Evolutionary conservation across 73 alveolate species (phyloP).

Genomic region (Symbiodinium pilosum): DNA sequence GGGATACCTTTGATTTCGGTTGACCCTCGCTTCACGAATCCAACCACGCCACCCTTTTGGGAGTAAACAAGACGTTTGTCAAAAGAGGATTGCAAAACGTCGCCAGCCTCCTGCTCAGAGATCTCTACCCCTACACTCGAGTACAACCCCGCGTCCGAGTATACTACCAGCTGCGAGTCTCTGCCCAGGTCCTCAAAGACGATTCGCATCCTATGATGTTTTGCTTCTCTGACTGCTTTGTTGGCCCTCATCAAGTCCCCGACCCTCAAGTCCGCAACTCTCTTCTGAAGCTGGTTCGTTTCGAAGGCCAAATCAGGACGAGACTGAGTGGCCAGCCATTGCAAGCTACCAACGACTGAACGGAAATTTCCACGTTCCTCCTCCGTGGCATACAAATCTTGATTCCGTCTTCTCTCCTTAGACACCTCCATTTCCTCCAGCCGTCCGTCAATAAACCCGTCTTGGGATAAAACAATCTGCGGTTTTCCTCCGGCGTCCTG

Average conservation of each 20-base stretch:
- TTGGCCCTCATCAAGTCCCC: neutral
- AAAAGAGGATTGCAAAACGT: neutral
- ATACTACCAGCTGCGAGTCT: too few species aligned
- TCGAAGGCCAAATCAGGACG: conserved; percentile 21
- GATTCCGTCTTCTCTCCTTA: neutral
- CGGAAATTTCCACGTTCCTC: neutral
- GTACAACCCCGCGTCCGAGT: too few species aligned
- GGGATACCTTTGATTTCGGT: neutral
- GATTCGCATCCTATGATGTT: neutral
- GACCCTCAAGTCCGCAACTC: neutral
- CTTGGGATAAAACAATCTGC: neutral
- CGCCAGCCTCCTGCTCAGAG: too few species aligned
- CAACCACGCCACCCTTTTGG: conserved; percentile 5
- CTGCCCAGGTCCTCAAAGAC: too few species aligned
- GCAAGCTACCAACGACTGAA: neutral
- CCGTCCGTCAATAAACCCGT: conserved; percentile 1
- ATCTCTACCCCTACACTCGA: too few species aligned
- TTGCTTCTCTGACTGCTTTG: neutral
- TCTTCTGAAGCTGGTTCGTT: conserved; percentile 17
- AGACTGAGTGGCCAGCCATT: neutral
- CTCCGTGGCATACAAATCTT: neutral
- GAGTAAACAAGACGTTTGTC: conserved; percentile 17
- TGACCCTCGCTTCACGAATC: neutral
- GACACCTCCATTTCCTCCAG: neutral
- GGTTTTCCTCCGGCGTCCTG: neutral